phyloP scores from a whole-genome alignment of 148 eudicot species.

The Tetragonia tetragonoides region DNA sequence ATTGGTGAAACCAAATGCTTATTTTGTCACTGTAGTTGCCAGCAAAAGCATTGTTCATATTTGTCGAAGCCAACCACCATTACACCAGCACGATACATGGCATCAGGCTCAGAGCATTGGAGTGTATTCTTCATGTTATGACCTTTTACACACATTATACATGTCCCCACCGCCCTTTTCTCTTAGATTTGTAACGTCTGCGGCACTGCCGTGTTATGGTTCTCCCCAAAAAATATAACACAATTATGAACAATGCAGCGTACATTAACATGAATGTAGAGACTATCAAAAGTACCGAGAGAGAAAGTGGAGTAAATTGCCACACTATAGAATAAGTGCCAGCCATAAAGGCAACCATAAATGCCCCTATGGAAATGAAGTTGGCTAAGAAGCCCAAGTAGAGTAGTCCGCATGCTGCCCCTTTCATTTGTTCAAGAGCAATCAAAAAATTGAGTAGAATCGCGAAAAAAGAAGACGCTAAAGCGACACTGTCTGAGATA shows the following conservation, averaged over 20 bases:
- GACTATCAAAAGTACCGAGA: background rate
- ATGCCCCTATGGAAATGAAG: background rate
- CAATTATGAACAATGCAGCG: background rate
- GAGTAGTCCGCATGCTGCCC: background rate
- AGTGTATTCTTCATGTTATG: no score
- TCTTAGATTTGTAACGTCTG: no score
- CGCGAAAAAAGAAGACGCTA: background rate
- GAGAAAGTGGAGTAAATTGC: background rate
- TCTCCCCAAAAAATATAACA: no score
- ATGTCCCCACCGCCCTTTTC: no score
- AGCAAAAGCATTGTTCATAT: no score
- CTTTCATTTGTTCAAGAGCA: background rate
- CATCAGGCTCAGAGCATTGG: no score
- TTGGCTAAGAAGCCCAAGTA: background rate
- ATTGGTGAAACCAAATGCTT: no score
- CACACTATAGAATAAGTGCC: background rate
- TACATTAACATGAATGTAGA: background rate
- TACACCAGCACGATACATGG: no score
- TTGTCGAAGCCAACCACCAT: no score
- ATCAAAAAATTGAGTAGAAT: background rate
- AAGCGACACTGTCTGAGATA: background rate
- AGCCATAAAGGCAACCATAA: background rate
- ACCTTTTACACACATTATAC: no score
- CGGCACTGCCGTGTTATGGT: no score
- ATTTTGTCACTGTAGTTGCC: no score